These are phyloP conservation scores for Hygrocybe coccinea DNA, from an alignment of 768 basidiomycete genomes.

Conservation along the genomic window DNA sequence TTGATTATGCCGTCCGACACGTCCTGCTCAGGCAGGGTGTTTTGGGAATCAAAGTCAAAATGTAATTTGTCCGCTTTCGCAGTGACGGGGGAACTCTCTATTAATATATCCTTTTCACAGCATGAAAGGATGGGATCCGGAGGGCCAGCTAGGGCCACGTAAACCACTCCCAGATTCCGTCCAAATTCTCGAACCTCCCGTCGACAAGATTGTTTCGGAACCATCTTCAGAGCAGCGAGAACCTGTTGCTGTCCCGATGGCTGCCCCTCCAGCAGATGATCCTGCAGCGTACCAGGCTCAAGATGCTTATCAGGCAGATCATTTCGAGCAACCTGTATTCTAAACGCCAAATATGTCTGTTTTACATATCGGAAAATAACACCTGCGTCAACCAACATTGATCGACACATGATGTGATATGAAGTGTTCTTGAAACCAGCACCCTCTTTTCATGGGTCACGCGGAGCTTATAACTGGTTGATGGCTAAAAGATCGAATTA, in stretches of 20 bases:
- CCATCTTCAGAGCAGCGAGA: constrained; percentile 89
- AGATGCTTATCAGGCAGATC: constrained; percentile 39
- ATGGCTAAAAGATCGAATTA: neutral
- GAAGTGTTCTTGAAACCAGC: too few species aligned
- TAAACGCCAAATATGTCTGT: constrained; percentile 39
- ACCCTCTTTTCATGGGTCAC: too few species aligned
- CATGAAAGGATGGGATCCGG: constrained; percentile 96
- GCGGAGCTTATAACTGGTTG: too few species aligned
- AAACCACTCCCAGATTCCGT: constrained; percentile 96
- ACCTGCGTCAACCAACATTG: neutral
- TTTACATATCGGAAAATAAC: too few species aligned
- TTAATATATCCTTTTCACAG: constrained; percentile 35
- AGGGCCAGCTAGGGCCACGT: constrained; percentile 82
- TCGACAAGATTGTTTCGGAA: constrained; percentile 86
- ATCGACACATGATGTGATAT: neutral
- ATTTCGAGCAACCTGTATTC: constrained; percentile 54
- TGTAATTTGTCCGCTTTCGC: constrained; percentile 44
- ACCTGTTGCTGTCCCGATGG: constrained; percentile 48
- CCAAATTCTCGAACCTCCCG: constrained; percentile 79
- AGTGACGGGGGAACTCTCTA: neutral
- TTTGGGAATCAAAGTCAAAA: constrained; percentile 99
- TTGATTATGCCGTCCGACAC: constrained; percentile 96
- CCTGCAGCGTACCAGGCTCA: constrained; percentile 41
- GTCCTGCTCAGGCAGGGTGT: constrained; percentile 98
- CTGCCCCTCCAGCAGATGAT: constrained; percentile 51